Evolutionary conservation across 1,139 yeast genomes (phyloP).

Genomic region (Arxiozyma bovina): DNA sequence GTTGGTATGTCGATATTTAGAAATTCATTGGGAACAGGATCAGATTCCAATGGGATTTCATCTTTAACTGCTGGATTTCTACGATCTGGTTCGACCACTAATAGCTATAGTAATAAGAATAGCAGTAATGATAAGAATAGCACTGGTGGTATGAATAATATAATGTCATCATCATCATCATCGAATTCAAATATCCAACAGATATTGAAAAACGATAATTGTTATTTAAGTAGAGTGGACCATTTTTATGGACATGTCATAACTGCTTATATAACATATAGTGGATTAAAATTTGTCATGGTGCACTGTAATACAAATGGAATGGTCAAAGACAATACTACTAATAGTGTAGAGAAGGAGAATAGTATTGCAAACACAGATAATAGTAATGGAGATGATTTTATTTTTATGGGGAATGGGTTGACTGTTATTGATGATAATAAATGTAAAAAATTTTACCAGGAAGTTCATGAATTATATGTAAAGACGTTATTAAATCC

Average conservation of each 20-base stretch:
- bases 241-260: conserved; percentile 74
- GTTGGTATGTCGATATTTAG: conserved; percentile 1
- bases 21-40: conserved; percentile 4
- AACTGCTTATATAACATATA: conserved; percentile 80
- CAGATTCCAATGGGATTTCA: not conserved
- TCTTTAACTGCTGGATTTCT: conserved; percentile 13
- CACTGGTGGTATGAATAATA: not conserved
- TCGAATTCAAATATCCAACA: not conserved
- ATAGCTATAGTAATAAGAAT: not conserved
- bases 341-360: not conserved
- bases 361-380: not conserved
- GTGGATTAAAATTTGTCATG: conserved; percentile 73
- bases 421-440: conserved; percentile 49
- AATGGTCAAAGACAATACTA: not conserved
- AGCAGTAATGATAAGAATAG: not conserved
- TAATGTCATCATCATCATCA: not conserved
- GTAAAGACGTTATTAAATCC: conserved; percentile 83
- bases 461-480: conserved; percentile 78
- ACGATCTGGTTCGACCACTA: conserved; percentile 15
- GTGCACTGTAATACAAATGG: conserved; percentile 47
- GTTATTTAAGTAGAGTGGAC: conserved; percentile 69
- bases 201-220: conserved; percentile 25
- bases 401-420: conserved; percentile 8
- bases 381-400: conserved; percentile 3
- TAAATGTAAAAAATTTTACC: conserved; percentile 71